Base-by-base conservation (phyloP, 345 rosid species). In the Triadica sebifera region DNA sequence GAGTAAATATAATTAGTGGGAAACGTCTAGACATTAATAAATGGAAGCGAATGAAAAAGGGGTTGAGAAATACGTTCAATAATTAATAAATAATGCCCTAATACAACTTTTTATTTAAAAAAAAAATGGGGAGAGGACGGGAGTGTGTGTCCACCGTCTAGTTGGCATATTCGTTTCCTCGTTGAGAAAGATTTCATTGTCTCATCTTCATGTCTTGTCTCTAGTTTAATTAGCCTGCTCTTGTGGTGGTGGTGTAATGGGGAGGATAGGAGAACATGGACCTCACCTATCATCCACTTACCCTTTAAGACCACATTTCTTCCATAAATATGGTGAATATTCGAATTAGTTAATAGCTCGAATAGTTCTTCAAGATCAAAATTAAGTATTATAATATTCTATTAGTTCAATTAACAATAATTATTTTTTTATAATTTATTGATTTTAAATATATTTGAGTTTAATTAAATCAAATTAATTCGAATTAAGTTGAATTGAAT, bases 101-200 rank as follows among this genome's bases (percentile, higher is more conserved):
- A 29, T 29, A 29, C 34, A 29, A 29, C 2, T 29, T 29, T 29
- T 29, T 29, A 29, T 29, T 29, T 55, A 22, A 9, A 53, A 50
- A 74, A 63, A 77, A 74, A 56, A 81, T 75, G 85, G 90, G 70
- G 84, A n/a, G 69, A 78, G 70, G 29, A 5, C 1, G 17, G 47
- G 9, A 24, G 80, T 3, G 76, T 65, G 24, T 79, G 79, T 82
- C 75, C 45, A 85, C 90, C 88, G 90, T 85, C 76, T 66, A 80
- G 51, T 45, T 43, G 85, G 91, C 85, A 87, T 85, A 82, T 87
- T 84, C 87, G 56, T 39, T 78, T 45, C 69, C 49, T 22, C 61
- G 52, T 45, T 10, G 74, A 65, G 62, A 60, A 57, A 49, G 80
- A 78, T 64, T 79, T 82, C 52, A 38, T 73, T 71, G 82, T 79